A percentile compares a stretch with the other conserved stretches of the same genome.
phyloP scores from a whole-genome alignment of 768 basidiomycete genomes.

The Tephrocybe sp. region DNA sequence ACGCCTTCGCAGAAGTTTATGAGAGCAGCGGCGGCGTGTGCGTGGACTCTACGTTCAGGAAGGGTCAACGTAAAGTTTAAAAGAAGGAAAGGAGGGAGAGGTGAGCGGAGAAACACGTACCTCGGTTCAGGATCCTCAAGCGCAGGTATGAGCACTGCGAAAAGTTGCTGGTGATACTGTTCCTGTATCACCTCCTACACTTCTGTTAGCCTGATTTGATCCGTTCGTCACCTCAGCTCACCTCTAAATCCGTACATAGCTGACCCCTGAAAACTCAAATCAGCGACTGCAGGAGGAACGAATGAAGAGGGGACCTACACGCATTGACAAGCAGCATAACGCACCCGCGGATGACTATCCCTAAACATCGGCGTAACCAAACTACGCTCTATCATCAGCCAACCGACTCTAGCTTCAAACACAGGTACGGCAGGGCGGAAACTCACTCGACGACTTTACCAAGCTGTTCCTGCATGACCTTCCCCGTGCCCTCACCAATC shows the following conservation, averaged over 20 bases:
- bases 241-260: slow-evolving; percentile 86
- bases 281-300: neutral
- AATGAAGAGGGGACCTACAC: slow-evolving; percentile 47
- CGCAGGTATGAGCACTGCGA: slow-evolving; percentile 69
- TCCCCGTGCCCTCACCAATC: slow-evolving; percentile 82
- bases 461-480: slow-evolving; percentile 80
- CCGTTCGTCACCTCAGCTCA: no score
- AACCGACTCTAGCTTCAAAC: neutral
- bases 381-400: slow-evolving; percentile 30
- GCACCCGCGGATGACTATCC: slow-evolving; percentile 76
- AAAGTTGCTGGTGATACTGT: slow-evolving; percentile 64
- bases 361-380: slow-evolving; percentile 76
- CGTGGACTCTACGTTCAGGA: slow-evolving; percentile 54
- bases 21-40: slow-evolving; percentile 84
- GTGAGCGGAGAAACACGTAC: slow-evolving; percentile 32
- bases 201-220: no score
- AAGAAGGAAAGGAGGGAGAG: neutral
- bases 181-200: slow-evolving; percentile 81
- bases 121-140: slow-evolving; percentile 75
- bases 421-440: neutral
- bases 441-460: slow-evolving; percentile 77
- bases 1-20: slow-evolving; percentile 93
- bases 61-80: neutral
- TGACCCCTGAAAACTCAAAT: slow-evolving; percentile 75
- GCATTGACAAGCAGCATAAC: slow-evolving; percentile 84